Evolutionary conservation across 164 flowering plant genomes (phyloP).

Genomic region (Aristolochia fimbriata): DNA sequence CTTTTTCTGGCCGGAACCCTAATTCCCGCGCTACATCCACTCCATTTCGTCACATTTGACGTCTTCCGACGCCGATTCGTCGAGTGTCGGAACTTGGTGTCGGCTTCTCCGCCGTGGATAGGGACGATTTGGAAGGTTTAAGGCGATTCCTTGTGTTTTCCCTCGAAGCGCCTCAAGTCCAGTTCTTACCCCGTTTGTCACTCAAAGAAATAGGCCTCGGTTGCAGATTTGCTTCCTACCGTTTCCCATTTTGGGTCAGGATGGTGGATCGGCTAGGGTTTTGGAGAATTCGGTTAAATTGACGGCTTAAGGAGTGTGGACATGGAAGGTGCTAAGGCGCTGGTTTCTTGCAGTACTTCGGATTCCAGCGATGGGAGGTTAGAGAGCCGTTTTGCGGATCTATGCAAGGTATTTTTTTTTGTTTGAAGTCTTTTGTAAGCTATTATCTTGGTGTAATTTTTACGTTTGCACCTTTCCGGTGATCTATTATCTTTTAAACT

Average conservation of each 20-base stretch:
- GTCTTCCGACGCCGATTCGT: neutral
- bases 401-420: constrained; percentile 54
- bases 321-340: constrained; percentile 32
- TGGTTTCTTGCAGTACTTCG: constrained; percentile 7
- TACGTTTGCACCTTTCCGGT: neutral
- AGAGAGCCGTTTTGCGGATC: constrained; percentile 31
- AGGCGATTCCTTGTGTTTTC: neutral
- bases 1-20: constrained; percentile 10
- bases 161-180: no score
- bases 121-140: neutral
- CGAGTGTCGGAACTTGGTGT: neutral
- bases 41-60: neutral
- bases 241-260: neutral
- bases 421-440: neutral
- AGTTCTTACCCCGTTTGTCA: no score
- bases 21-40: constrained; percentile 1
- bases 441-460: neutral
- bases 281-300: constrained; percentile 2
- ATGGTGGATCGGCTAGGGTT: constrained; percentile 12
- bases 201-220: no score
- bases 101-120: constrained; percentile 1
- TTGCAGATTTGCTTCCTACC: no score
- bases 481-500: neutral
- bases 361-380: constrained; percentile 10
- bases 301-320: constrained; percentile 9